phyloP scores from a whole-genome alignment of 208 protist genomes.

The Ichthyophonus hoferi region DNA sequence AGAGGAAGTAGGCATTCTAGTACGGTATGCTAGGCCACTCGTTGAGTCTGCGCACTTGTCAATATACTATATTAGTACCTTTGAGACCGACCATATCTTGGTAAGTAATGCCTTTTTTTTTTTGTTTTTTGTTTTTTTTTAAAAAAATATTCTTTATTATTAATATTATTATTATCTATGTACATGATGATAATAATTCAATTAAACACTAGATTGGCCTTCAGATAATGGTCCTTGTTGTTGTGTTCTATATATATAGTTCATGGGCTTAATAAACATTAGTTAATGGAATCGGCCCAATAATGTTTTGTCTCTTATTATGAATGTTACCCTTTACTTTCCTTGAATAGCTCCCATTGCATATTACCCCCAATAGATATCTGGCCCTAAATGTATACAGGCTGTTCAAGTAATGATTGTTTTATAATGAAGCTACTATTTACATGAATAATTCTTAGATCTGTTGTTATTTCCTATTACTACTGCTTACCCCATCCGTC shows the following conservation, averaged over 20 bases:
- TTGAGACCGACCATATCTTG: conserved; percentile 13
- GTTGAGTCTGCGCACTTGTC: background rate
- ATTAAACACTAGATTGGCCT: too few relatives aligned
- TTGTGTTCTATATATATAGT: background rate
- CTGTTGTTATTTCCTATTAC: background rate
- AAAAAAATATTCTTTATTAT: background rate
- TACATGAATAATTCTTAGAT: background rate
- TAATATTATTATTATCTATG: background rate
- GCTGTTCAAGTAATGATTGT: too few relatives aligned
- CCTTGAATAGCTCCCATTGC: background rate
- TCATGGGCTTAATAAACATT: background rate
- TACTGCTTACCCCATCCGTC: background rate
- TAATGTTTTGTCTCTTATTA: too few relatives aligned
- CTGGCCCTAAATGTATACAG: too few relatives aligned
- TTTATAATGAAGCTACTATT: too few relatives aligned
- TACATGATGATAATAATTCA: background rate
- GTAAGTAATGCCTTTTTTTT: background rate
- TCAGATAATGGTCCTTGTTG: too few relatives aligned
- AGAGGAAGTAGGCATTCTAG: conserved; percentile 26
- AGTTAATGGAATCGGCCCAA: too few relatives aligned
- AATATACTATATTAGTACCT: conserved; percentile 33
- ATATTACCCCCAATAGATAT: background rate
- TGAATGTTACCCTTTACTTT: background rate
- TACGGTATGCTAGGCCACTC: conserved; percentile 20
- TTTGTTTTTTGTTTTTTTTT: background rate